Percentiles rank a stretch among this genome's conserved stretches.
Conservation (phyloP, 2,329 filamentous ascomycete genomes). For the Dryadomyces sulphureus region DNA sequence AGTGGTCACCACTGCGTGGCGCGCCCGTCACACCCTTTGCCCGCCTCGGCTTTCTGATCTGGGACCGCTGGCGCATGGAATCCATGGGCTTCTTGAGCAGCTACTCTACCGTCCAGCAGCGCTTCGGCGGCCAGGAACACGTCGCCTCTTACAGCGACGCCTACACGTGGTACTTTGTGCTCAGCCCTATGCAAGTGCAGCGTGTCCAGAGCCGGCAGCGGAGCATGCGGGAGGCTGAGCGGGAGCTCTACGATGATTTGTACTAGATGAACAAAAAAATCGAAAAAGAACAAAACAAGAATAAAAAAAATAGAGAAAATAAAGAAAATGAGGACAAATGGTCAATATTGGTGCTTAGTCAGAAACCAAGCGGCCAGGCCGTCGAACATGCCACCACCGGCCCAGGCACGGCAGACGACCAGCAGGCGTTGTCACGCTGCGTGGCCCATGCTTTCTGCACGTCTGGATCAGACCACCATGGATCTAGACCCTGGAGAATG, state of each 20-base stretch:
- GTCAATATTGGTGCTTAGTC: too few species aligned
- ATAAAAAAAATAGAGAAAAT: too few species aligned
- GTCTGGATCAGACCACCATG: conserved; percentile 4
- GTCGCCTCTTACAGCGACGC: not conserved
- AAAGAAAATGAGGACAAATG: too few species aligned
- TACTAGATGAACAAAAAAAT: too few species aligned
- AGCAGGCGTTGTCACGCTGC: conserved; percentile 24
- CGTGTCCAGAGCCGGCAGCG: not conserved
- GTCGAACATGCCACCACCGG: conserved; percentile 27
- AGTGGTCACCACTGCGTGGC: not conserved
- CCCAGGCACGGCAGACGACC: conserved; percentile 25
- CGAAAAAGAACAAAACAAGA: too few species aligned
- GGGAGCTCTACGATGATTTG: too few species aligned
- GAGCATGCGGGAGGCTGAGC: not conserved
- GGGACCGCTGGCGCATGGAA: not conserved
- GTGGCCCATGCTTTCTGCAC: conserved; percentile 13
- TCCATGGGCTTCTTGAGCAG: not conserved
- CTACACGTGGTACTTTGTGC: not conserved
- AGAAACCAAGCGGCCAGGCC: conserved; percentile 32
- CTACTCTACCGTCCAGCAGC: not conserved
- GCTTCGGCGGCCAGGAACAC: not conserved
- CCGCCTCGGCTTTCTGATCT: not conserved
- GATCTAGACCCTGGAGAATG: conserved; percentile 10
- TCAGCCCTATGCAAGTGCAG: not conserved
- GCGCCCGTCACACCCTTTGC: not conserved